Base-by-base conservation (phyloP, 176 grass and related monocot genomes). In the Carex littledalei region DNA sequence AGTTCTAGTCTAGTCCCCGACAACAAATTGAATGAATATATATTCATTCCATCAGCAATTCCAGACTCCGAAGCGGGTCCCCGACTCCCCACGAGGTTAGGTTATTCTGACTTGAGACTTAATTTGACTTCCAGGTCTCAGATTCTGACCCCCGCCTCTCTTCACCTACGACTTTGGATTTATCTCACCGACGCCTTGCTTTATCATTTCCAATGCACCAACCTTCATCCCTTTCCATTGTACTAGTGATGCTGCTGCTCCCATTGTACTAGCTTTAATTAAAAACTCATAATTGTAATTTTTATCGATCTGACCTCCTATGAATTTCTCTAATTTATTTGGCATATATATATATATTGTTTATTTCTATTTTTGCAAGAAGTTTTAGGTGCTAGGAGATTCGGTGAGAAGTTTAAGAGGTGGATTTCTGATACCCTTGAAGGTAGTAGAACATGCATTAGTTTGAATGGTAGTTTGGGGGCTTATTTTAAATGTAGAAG, bases 161-260 rank as follows among this genome's bases (percentile, higher is more conserved):
- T 73, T 0, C 3, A 49, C 74, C 49, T 17, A 6, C 74, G 34
- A 57, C 50, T 78, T 78, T 78, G 74, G 74, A 78, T 78, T 78
- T 78, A 34, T 78, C 74, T 78, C 74, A 31, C 50, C 34, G 52
- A 32, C 52, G 52, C 71, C 74, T 57, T 78, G 74, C 74, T 34
- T 31, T 10, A 26, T 10, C 52, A 78, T 78, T 78, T 78, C 74
- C 74, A 55, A 78, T 0, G 74, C 52, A 78, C 52, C 52, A 78
- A 78, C 74, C 21, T 8, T 56, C 50, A 35, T 55, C 47, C 45
- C 65, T 67, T 59, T 81, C 4, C 75, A 29, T 29, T 29, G 29
- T 26, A 26, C 26, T 26, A 80, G 29, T 73, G 43, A 69, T 67
- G 21, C 24, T 57, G 24, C 24, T 78, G 24, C 13, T 31, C 13